Evolutionary conservation across 2,329 filamentous ascomycete genomes (phyloP).

Genomic region (Aschersonia sp.): DNA sequence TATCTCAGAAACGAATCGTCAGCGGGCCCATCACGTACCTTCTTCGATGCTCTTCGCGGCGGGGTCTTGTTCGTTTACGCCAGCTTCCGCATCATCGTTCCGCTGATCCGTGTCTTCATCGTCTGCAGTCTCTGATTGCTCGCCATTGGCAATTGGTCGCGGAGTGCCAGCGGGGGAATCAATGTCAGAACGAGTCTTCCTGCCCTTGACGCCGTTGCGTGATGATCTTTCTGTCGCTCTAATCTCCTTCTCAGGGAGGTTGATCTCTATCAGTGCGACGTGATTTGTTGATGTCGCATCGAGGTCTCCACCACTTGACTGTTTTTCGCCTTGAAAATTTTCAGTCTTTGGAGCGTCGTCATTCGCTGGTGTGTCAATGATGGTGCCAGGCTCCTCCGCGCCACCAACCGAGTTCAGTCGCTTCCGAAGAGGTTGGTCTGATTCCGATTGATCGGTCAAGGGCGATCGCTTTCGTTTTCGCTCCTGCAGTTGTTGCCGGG

Average conservation of each 20-base stretch:
- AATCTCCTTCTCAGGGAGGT: slow-evolving; percentile 16
- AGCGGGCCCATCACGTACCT: slow-evolving; percentile 26
- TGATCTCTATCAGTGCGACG: slow-evolving; percentile 10
- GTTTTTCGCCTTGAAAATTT: slow-evolving; percentile 21
- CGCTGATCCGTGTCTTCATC: slow-evolving; percentile 27
- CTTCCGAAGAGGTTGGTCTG: slow-evolving; percentile 36
- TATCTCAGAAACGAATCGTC: background rate
- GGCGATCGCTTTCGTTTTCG: slow-evolving; percentile 37
- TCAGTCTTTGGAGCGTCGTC: slow-evolving; percentile 21
- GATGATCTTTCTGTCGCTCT: slow-evolving; percentile 24
- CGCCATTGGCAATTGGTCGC: slow-evolving; percentile 17
- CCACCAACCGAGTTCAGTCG: slow-evolving; percentile 34
- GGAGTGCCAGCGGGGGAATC: slow-evolving; percentile 1
- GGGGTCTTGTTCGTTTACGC: slow-evolving; percentile 36
- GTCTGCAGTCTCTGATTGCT: slow-evolving; percentile 16
- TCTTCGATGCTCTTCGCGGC: slow-evolving; percentile 51
- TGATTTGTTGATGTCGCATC: slow-evolving; percentile 14
- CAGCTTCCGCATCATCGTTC: slow-evolving; percentile 38
- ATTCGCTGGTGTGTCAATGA: slow-evolving; percentile 15
- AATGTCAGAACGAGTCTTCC: slow-evolving; percentile 13
- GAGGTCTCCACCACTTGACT: slow-evolving; percentile 33
- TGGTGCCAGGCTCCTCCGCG: slow-evolving; percentile 18
- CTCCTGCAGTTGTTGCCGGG: slow-evolving; percentile 19
- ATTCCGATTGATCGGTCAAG: slow-evolving; percentile 26
- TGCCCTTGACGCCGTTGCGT: slow-evolving; percentile 22